Base-by-base conservation (phyloP, 1,284 basidiomycete genomes). In the Leccinum subatratum region DNA sequence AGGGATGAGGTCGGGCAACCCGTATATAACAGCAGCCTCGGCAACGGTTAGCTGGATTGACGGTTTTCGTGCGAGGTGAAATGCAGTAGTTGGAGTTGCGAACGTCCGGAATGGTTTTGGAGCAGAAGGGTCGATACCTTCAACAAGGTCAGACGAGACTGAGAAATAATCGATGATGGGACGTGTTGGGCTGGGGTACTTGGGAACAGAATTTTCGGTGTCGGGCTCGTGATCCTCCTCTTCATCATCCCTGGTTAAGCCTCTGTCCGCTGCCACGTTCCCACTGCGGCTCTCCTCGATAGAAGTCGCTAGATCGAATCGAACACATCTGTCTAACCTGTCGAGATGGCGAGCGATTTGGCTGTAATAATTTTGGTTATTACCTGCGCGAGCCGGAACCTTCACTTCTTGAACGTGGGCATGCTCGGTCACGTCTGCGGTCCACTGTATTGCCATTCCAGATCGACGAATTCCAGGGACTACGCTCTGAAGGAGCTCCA, bases 21-120 rank as follows among this genome's bases (percentile, higher is more conserved):
- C 2, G 51, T 69, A 70, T 11, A n/a, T 12, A 9, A 16, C 6
- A 3, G 63, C 51, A 18, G 58, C 61, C 18, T 70, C 51, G 2
- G n/a, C 16, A 8, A 68, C 9, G 16, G 62, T 57, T 1, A 70
- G 11, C 30, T 34, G 4, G n/a, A 32, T 25, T 0, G 30, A 68
- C 6, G 64, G 67, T 28, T 68, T 63, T 6, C 8, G 39, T 11
- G 61, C 54, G 7, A 70, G 39, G 56, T 70, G 64, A 42, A 68
- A 70, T 3, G 63, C 37, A 1, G 60, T 65, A 1, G 61, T 69
- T 4, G 30, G 11, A 7, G 68, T 69, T 1, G 61, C 9, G 25
- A 69, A 67, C 1, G 62, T 69, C 4, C 34, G 4, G 28, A 58
- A 51, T 9, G 68, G 68, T 14, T 20, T 51, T 22, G 45, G 51